Evolutionary conservation across 306 rosid species (phyloP), one percentile per base, ranked within the genome.

Genomic region (Dryas octopetala): DNA sequence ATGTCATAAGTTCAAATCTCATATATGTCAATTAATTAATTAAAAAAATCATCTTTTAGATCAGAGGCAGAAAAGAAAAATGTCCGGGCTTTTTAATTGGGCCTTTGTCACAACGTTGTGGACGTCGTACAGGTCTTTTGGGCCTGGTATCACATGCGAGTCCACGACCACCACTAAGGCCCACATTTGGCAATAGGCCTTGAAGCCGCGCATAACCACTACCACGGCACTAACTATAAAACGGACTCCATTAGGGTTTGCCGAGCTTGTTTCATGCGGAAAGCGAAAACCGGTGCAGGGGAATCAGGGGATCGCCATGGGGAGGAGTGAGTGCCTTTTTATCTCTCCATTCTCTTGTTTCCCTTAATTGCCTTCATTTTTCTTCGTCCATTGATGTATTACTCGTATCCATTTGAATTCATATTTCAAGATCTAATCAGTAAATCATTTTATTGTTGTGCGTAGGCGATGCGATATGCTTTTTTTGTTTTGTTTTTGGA

Each of bases 271-370:
- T 58, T 65, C 52, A 15, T 71, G 3, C 43, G 9, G 38, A 15
- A 58, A 58, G 16, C 59, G 49, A 17, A 45, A 58, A 52, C 52
- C 11, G 38, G 61, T 64, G 74, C 6, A 71, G 71, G 28, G 43
- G 40, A 16, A 49, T 69, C 69, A 58, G 47, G 70, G 43, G 49
- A 49, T 73, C 47, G 83, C 83, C 26, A 88, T 88, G 89, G 89
- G 89, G 62, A 85, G 91, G 61, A 85, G 91, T 88, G 81, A 81
- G 91, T 67, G 3, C 57, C 12, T 54, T 38, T 58, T 7, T 23
- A 11, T 72, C 40, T 16, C 1, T 17, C 11, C 3, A 3, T 10
- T 45, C 2, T 46, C 28, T 8, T 14, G 12, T 7, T 32, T 48
- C 45, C 1, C 1, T 0, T 13, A 2, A 2, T 13, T 61, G 3